phyloP scores from a whole-genome alignment of 2,329 filamentous ascomycete species.

The Colletotrichum somersetense region DNA sequence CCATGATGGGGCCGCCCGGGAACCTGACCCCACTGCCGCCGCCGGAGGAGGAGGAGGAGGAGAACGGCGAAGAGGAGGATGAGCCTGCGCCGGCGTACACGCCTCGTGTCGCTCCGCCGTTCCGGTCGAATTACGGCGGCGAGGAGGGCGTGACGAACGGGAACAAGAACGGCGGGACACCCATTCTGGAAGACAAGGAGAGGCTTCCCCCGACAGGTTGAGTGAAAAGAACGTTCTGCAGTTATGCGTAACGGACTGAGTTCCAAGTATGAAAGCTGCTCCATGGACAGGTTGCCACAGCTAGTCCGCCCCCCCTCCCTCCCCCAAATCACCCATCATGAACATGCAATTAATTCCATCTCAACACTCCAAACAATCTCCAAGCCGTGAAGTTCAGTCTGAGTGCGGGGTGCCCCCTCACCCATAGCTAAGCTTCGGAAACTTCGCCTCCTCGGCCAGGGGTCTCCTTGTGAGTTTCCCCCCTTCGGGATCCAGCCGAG shows the following conservation, averaged over 20 bases:
- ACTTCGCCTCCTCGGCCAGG: neutral
- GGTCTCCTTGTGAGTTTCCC: neutral
- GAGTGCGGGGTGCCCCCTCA: neutral
- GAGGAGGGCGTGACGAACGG: constrained; percentile 38
- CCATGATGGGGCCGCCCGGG: constrained; percentile 42
- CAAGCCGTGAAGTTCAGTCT: neutral
- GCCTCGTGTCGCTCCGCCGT: neutral
- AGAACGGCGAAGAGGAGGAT: neutral
- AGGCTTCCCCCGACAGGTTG: constrained; percentile 16
- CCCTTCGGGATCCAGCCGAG: neutral
- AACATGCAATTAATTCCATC: neutral
- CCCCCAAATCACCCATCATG: neutral
- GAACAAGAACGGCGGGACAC: constrained; percentile 29
- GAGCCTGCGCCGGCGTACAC: constrained; percentile 34
- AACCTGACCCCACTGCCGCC: constrained; percentile 43
- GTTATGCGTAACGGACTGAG: no score
- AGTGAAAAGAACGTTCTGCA: neutral
- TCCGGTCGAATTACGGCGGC: neutral
- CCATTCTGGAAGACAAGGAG: constrained; percentile 33
- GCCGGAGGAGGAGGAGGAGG: constrained; percentile 53
- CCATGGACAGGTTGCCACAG: neutral
- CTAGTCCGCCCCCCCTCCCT: neutral
- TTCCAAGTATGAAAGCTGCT: neutral
- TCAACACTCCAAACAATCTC: neutral
- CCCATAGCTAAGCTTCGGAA: neutral